phyloP scores from a whole-genome alignment of 1,139 yeast genomes.

The Blastobotrys persicus region DNA sequence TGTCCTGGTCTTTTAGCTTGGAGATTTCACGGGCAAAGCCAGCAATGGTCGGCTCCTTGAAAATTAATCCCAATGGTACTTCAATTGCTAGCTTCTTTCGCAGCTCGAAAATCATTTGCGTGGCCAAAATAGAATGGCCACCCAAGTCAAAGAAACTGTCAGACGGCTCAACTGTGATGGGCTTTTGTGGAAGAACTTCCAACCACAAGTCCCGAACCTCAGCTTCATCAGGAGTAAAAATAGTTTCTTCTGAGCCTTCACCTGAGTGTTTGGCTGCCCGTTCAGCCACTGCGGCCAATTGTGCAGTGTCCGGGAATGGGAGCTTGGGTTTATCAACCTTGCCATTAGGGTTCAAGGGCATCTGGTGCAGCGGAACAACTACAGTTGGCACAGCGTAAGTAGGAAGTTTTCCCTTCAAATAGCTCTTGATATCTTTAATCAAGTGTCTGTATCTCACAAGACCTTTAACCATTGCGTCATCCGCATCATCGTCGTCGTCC shows the following conservation, averaged over 20 bases:
- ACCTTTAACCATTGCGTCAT: conserved; percentile 62
- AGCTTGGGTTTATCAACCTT: conserved; percentile 96
- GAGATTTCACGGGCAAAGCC: conserved; percentile 75
- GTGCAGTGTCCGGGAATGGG: conserved; percentile 91
- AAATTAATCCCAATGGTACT: conserved; percentile 84
- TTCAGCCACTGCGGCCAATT: conserved; percentile 64
- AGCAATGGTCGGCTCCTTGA: conserved; percentile 81
- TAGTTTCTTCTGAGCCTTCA: conserved; percentile 20
- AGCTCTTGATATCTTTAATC: conserved; percentile 74
- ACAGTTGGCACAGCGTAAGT: conserved; percentile 91
- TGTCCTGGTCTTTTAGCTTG: conserved; percentile 43
- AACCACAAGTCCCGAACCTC: conserved; percentile 81
- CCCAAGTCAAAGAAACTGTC: conserved; percentile 97
- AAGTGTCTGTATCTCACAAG: conserved; percentile 72
- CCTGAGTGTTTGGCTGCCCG: conserved; percentile 31
- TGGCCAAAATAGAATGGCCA: conserved; percentile 95
- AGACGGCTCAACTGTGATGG: conserved; percentile 67
- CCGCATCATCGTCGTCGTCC: conserved; percentile 53
- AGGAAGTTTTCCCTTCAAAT: conserved; percentile 86
- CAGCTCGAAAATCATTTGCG: conserved; percentile 92
- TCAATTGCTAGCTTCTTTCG: conserved; percentile 76
- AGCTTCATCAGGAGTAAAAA: conserved; percentile 61
- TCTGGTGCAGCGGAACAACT: conserved; percentile 77
- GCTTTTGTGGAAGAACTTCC: conserved; percentile 77
- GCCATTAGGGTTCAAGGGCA: conserved; percentile 97